These are phyloP conservation scores for Kodamaea leandrae DNA, from an alignment of 805 yeast genomes.

Conservation along the genomic window DNA sequence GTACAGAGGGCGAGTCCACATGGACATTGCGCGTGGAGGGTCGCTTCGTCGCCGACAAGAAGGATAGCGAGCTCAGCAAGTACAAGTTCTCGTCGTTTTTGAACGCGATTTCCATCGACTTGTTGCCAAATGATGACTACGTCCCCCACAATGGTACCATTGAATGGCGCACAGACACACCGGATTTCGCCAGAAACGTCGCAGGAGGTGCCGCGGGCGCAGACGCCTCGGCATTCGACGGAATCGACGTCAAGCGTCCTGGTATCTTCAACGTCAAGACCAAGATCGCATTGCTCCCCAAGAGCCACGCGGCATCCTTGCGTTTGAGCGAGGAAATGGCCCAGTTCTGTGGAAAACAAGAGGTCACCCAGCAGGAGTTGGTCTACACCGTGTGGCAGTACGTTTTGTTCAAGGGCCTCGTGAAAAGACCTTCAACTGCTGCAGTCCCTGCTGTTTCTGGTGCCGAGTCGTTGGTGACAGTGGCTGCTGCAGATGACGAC, in stretches of 20 bases:
- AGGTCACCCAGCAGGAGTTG: conserved; percentile 83
- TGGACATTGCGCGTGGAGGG: conserved; percentile 95
- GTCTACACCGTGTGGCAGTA: conserved; percentile 81
- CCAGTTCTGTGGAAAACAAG: conserved; percentile 68
- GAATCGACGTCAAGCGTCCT: conserved; percentile 77
- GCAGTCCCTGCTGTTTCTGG: conserved; percentile 37
- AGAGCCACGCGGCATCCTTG: conserved; percentile 66
- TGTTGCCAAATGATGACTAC: conserved; percentile 44
- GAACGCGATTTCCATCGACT: conserved; percentile 81
- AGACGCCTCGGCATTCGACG: conserved; percentile 85
- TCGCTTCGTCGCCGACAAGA: conserved; percentile 55
- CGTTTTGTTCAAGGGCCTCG: conserved; percentile 61
- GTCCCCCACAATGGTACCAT: conserved; percentile 45
- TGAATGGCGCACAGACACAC: conserved; percentile 83
- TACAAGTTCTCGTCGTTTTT: conserved; percentile 75
- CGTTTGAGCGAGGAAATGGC: conserved; percentile 64
- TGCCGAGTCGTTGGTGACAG: conserved; percentile 20
- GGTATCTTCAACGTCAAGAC: conserved; percentile 60
- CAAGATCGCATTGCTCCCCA: conserved; percentile 55
- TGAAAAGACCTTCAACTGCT: conserved; percentile 28
- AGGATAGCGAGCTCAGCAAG: conserved; percentile 23
- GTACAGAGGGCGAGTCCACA: conserved; percentile 41
- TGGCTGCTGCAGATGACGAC: conserved; percentile 18
- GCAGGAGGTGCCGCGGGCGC: too few relatives aligned
- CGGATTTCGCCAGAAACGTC: conserved; percentile 4